Percentiles rank a stretch among this genome's conserved stretches.
Conservation (phyloP, 805 yeast genomes). For the Sugiyamaella marilandica region DNA sequence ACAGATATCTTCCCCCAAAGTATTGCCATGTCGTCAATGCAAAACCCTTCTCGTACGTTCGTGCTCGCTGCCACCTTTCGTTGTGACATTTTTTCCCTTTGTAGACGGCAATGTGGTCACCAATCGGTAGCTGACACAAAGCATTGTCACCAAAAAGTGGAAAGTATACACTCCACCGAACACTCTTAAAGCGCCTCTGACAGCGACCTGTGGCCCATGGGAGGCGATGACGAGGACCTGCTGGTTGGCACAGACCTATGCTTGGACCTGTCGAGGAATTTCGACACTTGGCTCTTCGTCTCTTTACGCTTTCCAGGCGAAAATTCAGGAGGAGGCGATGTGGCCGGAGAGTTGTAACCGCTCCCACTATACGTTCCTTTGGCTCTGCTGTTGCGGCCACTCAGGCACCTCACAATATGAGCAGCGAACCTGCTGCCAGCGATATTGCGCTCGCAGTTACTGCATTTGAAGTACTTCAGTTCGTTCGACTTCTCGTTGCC, state of each 20-base stretch:
- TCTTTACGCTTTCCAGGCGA: conserved; percentile 18
- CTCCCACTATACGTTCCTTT: conserved; percentile 1
- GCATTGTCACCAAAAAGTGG: too few relatives aligned
- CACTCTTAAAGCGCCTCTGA: background rate
- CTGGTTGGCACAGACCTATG: conserved; percentile 10
- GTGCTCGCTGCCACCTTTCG: too few relatives aligned
- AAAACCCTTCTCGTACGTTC: too few relatives aligned
- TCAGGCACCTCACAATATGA: conserved; percentile 84
- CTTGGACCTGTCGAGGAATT: conserved; percentile 16
- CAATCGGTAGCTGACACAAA: too few relatives aligned
- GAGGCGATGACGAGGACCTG: conserved; percentile 10
- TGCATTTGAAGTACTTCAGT: conserved; percentile 65
- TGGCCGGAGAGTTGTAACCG: conserved; percentile 12
- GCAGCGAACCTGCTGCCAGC: conserved; percentile 92
- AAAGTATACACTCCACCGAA: too few relatives aligned
- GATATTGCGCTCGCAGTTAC: conserved; percentile 76
- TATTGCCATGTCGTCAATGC: too few relatives aligned
- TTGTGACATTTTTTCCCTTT: too few relatives aligned
- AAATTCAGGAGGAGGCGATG: conserved; percentile 12
- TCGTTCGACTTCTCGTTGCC: conserved; percentile 44
- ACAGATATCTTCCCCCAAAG: too few relatives aligned
- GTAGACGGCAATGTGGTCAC: too few relatives aligned
- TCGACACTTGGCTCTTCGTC: conserved; percentile 18
- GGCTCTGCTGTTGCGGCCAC: conserved; percentile 45
- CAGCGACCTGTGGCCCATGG: conserved; percentile 5